A percentile compares a stretch with the other conserved stretches of the same genome.
These are phyloP conservation scores for Urostyla sp. DNA, from an alignment of 73 alveolate genomes.

Conservation along the genomic window DNA sequence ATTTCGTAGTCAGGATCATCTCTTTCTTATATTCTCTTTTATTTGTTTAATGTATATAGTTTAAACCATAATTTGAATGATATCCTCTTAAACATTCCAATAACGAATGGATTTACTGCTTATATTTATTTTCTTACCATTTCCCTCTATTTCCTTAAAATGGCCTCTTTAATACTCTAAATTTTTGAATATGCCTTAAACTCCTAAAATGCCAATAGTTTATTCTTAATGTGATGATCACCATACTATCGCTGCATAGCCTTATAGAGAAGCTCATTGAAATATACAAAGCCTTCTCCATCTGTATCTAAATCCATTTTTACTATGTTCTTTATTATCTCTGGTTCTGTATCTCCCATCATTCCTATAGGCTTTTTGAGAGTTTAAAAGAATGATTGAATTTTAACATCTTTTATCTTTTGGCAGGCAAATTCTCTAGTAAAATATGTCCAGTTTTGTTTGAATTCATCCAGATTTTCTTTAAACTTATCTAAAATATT, in stretches of 20 bases:
- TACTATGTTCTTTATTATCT: constrained; percentile 52
- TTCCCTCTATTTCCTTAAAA: constrained; percentile 28
- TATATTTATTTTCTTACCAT: constrained; percentile 36
- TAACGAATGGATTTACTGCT: constrained; percentile 64
- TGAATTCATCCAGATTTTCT: constrained; percentile 55
- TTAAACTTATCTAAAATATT: constrained; percentile 69
- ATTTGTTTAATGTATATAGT: not conserved
- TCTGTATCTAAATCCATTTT: constrained; percentile 65
- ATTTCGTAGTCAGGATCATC: not conserved
- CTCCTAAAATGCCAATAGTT: constrained; percentile 59
- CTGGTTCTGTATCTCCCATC: constrained; percentile 6
- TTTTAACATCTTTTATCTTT: constrained; percentile 48
- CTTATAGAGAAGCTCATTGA: constrained; percentile 66
- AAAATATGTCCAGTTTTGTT: constrained; percentile 51
- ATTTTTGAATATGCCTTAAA: constrained; percentile 46
- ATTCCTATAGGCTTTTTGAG: constrained; percentile 57
- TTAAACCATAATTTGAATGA: constrained; percentile 48
- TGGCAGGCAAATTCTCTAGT: constrained; percentile 52
- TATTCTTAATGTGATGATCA: constrained; percentile 49
- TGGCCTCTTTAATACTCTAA: constrained; percentile 25
- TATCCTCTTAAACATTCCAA: constrained; percentile 22
- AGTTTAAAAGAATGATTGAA: constrained; percentile 39
- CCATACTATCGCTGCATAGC: constrained; percentile 73
- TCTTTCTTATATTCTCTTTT: not conserved
- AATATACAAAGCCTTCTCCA: constrained; percentile 69